Percentiles rank a stretch among this genome's conserved stretches.
These are phyloP conservation scores for Nannochloris sp. DNA, from an alignment of 139 green algal genomes.

Conservation along the genomic window DNA sequence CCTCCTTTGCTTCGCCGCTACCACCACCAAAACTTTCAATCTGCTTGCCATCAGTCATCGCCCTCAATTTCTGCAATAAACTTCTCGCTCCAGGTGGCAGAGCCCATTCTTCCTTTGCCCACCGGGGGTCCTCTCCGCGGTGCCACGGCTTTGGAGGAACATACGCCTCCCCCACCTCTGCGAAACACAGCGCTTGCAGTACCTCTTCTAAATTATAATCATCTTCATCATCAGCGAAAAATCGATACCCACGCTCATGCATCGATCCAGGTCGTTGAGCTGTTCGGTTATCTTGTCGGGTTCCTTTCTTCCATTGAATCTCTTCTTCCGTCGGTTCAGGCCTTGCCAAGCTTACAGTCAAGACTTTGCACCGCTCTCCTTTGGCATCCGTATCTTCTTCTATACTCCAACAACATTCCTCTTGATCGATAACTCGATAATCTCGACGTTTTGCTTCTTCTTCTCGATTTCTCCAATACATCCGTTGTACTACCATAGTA, in stretches of 20 bases:
- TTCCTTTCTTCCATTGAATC: conserved; percentile 57
- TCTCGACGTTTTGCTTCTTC: conserved; percentile 17
- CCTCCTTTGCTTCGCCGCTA: too few relatives aligned
- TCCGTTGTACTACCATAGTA: conserved; percentile 31
- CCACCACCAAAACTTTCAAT: not conserved
- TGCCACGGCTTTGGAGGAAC: conserved; percentile 50
- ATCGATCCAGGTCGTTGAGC: conserved; percentile 14
- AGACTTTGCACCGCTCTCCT: conserved; percentile 25
- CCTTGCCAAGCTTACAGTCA: conserved; percentile 35
- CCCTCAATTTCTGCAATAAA: conserved; percentile 16
- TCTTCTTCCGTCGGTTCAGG: conserved; percentile 45
- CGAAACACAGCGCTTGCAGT: conserved; percentile 48
- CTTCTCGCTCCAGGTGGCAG: conserved; percentile 20
- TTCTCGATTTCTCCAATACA: conserved; percentile 48
- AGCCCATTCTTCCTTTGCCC: conserved; percentile 5
- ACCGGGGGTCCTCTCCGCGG: conserved; percentile 6
- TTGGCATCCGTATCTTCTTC: conserved; percentile 32
- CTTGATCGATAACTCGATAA: conserved; percentile 20
- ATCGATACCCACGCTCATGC: conserved; percentile 37
- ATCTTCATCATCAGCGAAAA: conserved; percentile 73
- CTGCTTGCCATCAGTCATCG: not conserved
- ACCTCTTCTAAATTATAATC: conserved; percentile 47
- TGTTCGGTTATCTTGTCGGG: conserved; percentile 38
- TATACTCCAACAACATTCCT: conserved; percentile 46
- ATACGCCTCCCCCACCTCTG: conserved; percentile 32